phyloP scores from a whole-genome alignment of 164 flowering plant species.

The Amborella trichopoda region DNA sequence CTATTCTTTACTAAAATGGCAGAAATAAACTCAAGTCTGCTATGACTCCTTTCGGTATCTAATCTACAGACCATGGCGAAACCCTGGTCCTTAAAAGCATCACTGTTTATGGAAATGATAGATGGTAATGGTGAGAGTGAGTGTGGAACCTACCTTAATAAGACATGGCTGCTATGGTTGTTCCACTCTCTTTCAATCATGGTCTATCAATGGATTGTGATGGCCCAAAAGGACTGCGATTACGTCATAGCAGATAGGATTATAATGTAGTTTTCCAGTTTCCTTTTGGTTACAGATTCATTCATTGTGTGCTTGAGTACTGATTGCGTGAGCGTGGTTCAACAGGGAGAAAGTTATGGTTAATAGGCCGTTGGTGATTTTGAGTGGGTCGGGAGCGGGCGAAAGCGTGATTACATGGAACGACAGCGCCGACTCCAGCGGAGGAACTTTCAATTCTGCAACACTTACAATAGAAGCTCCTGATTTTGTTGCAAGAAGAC shows the following conservation, averaged over 20 bases:
- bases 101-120: too few species aligned
- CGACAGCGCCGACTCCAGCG: slow-evolving; percentile 12
- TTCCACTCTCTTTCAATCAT: too few species aligned
- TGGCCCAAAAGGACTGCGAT: not conserved
- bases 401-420: slow-evolving; percentile 42
- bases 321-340: not conserved
- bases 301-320: not conserved
- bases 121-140: too few species aligned
- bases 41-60: too few species aligned
- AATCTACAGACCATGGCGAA: too few species aligned
- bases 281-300: not conserved
- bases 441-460: slow-evolving; percentile 29
- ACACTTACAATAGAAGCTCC: slow-evolving; percentile 48
- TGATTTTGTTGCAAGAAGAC: slow-evolving; percentile 47
- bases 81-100: too few species aligned
- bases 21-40: too few species aligned
- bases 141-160: too few species aligned
- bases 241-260: not conserved
- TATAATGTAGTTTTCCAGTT: not conserved
- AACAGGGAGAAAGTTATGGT: slow-evolving; percentile 52
- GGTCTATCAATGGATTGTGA: too few species aligned
- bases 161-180: too few species aligned
- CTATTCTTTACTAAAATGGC: too few species aligned
- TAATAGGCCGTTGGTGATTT: slow-evolving; percentile 59
- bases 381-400: slow-evolving; percentile 38